phyloP scores from a whole-genome alignment of 805 yeast species.

The Pichia scutulata region DNA sequence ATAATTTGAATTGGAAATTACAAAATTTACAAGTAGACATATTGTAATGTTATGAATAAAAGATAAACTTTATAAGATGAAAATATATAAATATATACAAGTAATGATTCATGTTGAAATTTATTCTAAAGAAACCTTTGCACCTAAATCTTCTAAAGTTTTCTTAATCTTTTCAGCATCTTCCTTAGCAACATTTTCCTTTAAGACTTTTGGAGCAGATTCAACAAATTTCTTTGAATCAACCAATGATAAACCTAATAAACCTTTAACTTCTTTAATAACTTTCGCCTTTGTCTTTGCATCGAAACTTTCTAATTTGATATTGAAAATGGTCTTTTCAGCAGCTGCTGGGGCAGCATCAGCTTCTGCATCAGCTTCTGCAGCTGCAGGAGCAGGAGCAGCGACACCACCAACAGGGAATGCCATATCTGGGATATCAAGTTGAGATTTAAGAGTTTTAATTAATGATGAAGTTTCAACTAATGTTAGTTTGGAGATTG shows the following conservation, averaged over 20 bases:
- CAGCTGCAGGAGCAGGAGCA: constrained; percentile 53
- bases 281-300: constrained; percentile 94
- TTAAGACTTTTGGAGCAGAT: constrained; percentile 91
- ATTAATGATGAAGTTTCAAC: constrained; percentile 89
- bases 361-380: constrained; percentile 62
- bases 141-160: constrained; percentile 90
- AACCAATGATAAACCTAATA: constrained; percentile 86
- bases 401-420: constrained; percentile 65
- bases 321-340: constrained; percentile 87
- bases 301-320: constrained; percentile 90
- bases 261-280: constrained; percentile 90
- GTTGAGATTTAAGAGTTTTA: constrained; percentile 65
- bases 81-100: constrained; percentile 4
- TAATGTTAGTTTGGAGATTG: constrained; percentile 83
- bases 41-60: background rate
- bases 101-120: background rate
- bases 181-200: constrained; percentile 92
- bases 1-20: background rate
- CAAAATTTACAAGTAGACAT: background rate
- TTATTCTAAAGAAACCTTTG: constrained; percentile 84
- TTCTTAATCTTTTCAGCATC: constrained; percentile 96
- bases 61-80: background rate
- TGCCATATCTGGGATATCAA: constrained; percentile 91
- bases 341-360: constrained; percentile 74
- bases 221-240: constrained; percentile 98